phyloP scores from a whole-genome alignment of 306 rosid species.

The Alnus glutinosa region DNA sequence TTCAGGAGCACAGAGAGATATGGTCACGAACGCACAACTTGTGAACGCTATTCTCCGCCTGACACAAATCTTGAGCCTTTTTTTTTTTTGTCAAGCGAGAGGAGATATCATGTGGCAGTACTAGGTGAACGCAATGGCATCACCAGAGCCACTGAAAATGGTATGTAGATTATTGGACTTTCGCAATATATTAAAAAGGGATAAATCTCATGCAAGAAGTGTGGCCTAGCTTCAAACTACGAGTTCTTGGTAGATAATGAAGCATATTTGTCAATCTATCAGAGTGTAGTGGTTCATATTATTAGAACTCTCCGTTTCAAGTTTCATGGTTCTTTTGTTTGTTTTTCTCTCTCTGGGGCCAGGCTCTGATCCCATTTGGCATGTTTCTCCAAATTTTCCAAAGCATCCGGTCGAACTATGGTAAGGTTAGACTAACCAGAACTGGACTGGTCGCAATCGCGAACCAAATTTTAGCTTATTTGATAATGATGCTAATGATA shows the following conservation, averaged over 20 bases:
- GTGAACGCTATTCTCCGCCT: conserved; percentile 31
- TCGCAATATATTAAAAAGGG: conserved; percentile 22
- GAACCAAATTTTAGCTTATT: neutral
- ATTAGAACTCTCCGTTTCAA: neutral
- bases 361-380: no score
- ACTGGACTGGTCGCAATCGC: neutral
- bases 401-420: neutral
- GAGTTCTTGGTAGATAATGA: conserved; percentile 42
- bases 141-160: conserved; percentile 82
- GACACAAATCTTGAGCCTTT: conserved; percentile 3
- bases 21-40: conserved; percentile 2
- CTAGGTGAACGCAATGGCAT: conserved; percentile 34
- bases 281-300: conserved; percentile 39
- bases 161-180: conserved; percentile 47
- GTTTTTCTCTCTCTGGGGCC: neutral
- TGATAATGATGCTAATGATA: neutral
- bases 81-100: neutral
- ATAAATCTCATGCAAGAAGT: conserved; percentile 61
- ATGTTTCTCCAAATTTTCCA: neutral
- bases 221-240: conserved; percentile 68
- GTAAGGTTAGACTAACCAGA: neutral
- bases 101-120: conserved; percentile 22
- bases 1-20: conserved; percentile 23
- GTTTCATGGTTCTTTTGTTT: neutral
- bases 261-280: conserved; percentile 28